These are phyloP conservation scores for Rosa persica DNA, from an alignment of 306 rosid genomes.

Conservation along the genomic window DNA sequence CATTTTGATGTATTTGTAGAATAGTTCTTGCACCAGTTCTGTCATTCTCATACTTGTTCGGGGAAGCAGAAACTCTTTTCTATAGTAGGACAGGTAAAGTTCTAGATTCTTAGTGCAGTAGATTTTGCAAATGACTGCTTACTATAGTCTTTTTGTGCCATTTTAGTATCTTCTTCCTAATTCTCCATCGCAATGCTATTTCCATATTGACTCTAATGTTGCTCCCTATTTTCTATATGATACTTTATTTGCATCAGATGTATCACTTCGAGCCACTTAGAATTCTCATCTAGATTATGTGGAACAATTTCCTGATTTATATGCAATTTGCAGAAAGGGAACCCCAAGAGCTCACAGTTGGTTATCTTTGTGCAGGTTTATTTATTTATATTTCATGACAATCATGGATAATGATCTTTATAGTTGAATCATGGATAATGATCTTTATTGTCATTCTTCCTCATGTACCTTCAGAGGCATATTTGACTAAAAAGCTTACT, in stretches of 20 bases:
- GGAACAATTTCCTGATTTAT: conserved; percentile 14
- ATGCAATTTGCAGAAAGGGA: conserved; percentile 60
- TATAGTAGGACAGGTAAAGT: conserved; percentile 81
- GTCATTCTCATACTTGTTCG: too few species aligned
- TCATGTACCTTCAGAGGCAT: not conserved
- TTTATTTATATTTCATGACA: not conserved
- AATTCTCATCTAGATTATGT: conserved; percentile 6
- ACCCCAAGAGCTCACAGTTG: conserved; percentile 64
- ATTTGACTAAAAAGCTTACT: not conserved
- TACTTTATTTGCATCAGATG: conserved; percentile 82
- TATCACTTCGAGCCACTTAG: conserved; percentile 28
- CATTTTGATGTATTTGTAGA: too few species aligned
- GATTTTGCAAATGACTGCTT: not conserved
- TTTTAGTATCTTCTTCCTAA: not conserved
- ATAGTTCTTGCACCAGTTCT: too few species aligned
- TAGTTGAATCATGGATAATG: not conserved
- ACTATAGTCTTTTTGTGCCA: not conserved
- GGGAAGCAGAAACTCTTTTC: conserved; percentile 73
- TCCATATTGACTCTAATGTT: conserved; percentile 79
- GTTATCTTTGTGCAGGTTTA: conserved; percentile 28
- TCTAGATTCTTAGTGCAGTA: conserved; percentile 22
- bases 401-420: not conserved
- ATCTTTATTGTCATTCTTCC: conserved; percentile 3
- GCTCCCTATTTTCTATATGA: conserved; percentile 86
- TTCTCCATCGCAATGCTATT: conserved; percentile 32